Evolutionary conservation across 108 stramenopile species (phyloP), one percentile per base, ranked within the genome.

Genomic region (Cyclotella sp.): DNA sequence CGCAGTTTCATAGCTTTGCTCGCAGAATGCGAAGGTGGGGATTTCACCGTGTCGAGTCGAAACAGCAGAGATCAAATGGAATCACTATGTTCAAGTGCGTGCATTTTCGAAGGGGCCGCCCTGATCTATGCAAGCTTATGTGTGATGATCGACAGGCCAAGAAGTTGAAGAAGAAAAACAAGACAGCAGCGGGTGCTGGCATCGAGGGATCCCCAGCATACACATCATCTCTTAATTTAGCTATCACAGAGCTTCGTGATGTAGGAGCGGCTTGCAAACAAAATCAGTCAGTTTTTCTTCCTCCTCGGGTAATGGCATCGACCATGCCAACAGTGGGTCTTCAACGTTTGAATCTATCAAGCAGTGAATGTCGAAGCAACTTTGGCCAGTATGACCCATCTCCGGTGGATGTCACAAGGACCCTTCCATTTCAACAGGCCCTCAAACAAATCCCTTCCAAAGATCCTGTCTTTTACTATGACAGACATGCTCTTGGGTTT

Each of bases 1-100:
- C 59, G 13, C 55, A 70, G 54, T 70, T 70, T 57, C 26, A 70
- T 27, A 70, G 70, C 27, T 70, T 57, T 54, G 18, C 54, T 15
- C 51, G 54, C 13, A 55, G 59, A 27, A 41, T 70, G 55, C 0
- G 70, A 18, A 19, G 70, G 19, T 70, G 70, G 70, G 70, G 70
- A 18, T 70, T 70, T 26, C 16, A 22, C 22, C 19, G 59, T 9
- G 57, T 70, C 40, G 55, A 58, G 13, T 14, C 27, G 13, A n/a
- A 1, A 1, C 53, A 57, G 24, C 8, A 70, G 53, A 70, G 45
- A 19, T 27, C 43, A 10, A 45, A 47, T 11, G 64, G 64, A 45
- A 9, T 66, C 19, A 30, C 19, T 5, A 24, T 46, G 1, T 66
- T 66, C 19, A 41, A 5, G 45, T 47, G 45, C 45, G 21, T 16